A percentile compares a stretch with the other conserved stretches of the same genome.
These are phyloP conservation scores for Beauveria sp. DNA, from an alignment of 2,329 filamentous ascomycete genomes.

Conservation along the genomic window DNA sequence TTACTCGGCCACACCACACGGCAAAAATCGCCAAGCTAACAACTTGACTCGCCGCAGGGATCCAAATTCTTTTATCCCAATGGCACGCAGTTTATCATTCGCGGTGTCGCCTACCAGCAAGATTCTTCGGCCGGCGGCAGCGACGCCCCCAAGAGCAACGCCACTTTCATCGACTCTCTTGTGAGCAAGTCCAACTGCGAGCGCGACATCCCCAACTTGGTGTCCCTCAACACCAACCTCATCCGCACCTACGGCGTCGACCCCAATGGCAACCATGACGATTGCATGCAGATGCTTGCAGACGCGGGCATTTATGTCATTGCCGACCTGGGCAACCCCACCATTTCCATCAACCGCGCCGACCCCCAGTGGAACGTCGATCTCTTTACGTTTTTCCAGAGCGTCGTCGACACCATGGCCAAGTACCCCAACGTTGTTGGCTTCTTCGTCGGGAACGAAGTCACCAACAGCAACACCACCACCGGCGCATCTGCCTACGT, in stretches of 20 bases:
- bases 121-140: conserved; percentile 53
- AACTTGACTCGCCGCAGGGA: conserved; percentile 38
- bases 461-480: conserved; percentile 83
- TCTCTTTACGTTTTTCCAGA: conserved; percentile 73
- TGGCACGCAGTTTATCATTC: conserved; percentile 64
- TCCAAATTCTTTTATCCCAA: conserved; percentile 86
- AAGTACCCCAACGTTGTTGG: conserved; percentile 87
- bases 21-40: neutral
- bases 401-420: conserved; percentile 72
- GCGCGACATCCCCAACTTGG: conserved; percentile 77
- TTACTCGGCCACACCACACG: neutral
- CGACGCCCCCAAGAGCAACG: conserved; percentile 28
- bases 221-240: conserved; percentile 76
- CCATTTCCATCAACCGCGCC: conserved; percentile 76
- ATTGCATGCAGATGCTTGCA: conserved; percentile 77
- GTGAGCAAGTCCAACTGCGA: conserved; percentile 63
- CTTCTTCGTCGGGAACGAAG: conserved; percentile 98
- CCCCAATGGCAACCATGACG: conserved; percentile 66
- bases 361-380: conserved; percentile 69
- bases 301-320: conserved; percentile 92
- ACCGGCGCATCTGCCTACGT: conserved; percentile 87
- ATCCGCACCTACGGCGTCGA: conserved; percentile 94
- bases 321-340: conserved; percentile 79
- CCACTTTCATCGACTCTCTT: conserved; percentile 70
- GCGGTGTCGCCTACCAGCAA: conserved; percentile 92